Conservation (phyloP, 768 basidiomycete genomes). For the Pisolithus tinctorius region DNA sequence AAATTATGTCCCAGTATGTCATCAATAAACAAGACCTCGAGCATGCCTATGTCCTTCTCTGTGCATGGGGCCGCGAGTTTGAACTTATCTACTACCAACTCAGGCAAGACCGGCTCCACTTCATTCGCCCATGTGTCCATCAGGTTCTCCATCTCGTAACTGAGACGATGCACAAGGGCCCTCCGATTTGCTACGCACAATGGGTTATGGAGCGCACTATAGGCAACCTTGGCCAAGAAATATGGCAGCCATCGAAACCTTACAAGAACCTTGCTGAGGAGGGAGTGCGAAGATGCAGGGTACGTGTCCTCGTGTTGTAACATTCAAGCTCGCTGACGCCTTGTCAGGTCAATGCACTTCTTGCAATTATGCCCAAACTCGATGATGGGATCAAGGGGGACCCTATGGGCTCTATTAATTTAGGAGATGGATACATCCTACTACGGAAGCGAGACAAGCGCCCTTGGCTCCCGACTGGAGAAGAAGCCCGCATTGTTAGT, state of each 20-base stretch:
- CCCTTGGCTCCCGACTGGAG: background rate
- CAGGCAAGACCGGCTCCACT: slow-evolving; percentile 19
- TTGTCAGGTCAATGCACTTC: too few relatives aligned
- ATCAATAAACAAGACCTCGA: slow-evolving; percentile 11
- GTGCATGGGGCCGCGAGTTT: slow-evolving; percentile 21
- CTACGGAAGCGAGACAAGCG: background rate
- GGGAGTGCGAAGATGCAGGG: slow-evolving; percentile 9
- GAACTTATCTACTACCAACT: slow-evolving; percentile 23
- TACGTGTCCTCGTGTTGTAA: too few relatives aligned
- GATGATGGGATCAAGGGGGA: too few relatives aligned
- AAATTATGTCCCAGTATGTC: slow-evolving; percentile 10
- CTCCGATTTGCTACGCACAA: slow-evolving; percentile 14
- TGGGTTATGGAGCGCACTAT: slow-evolving; percentile 24
- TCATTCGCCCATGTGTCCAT: slow-evolving; percentile 24
- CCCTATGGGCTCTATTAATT: too few relatives aligned
- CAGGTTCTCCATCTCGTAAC: slow-evolving; percentile 14
- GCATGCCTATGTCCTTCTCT: slow-evolving; percentile 7
- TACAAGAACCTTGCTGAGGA: slow-evolving; percentile 21
- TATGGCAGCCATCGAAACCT: slow-evolving; percentile 17
- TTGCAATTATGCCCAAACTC: too few relatives aligned
- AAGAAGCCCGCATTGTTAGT: background rate
- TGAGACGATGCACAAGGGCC: slow-evolving; percentile 18
- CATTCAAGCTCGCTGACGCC: too few relatives aligned
- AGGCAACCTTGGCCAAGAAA: slow-evolving; percentile 20
- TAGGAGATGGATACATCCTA: background rate